Evolutionary conservation across 257 asterid species (phyloP), one percentile per base, ranked within the genome.

Genomic region (Petrea volubilis): DNA sequence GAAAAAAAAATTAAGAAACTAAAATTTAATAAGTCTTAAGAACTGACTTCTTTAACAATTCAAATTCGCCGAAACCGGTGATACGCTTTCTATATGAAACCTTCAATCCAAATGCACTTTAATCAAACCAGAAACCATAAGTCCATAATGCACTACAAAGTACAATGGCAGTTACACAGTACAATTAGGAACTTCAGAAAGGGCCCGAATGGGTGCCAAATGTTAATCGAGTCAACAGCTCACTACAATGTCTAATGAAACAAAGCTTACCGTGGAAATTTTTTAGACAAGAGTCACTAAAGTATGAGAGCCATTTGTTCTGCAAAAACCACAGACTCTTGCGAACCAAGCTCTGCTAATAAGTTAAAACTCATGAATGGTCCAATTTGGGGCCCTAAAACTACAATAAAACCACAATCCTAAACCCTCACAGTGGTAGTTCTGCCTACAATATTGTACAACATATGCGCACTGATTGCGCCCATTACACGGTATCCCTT

Each of bases 391-490:
- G 27, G 11, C 6, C 12, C 73, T n/a, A n/a, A n/a, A n/a, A n/a
- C 70, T 69, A 69, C 31, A 28, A 1, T 40, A 52, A 27, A 53
- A 60, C 24, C 40, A 67, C 41, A 21, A 53, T 53, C 60, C 80
- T 72, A 82, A 68, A 65, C 57, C 60, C 64, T 67, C 15, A 34
- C 28, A 67, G 77, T 59, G 78, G 82, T 53, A 51, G 9, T 36
- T 56, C 59, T 69, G 51, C 67, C 78, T 53, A 55, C 23, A 57
- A 27, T 73, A 80, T 79, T 77, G 77, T 74, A 78, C 81, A 70
- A 44, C 72, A 62, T 51, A 70, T 67, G 49, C 67, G 68, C 40
- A 59, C 77, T 47, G 70, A 65, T 56, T 10, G 38, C 58, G 29
- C 56, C 63, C 56, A 36, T 41, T 10, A 24, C 43, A 46, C 47